Evolutionary conservation across 2,329 filamentous ascomycete genomes (phyloP).

Genomic region (Dothistroma pini): DNA sequence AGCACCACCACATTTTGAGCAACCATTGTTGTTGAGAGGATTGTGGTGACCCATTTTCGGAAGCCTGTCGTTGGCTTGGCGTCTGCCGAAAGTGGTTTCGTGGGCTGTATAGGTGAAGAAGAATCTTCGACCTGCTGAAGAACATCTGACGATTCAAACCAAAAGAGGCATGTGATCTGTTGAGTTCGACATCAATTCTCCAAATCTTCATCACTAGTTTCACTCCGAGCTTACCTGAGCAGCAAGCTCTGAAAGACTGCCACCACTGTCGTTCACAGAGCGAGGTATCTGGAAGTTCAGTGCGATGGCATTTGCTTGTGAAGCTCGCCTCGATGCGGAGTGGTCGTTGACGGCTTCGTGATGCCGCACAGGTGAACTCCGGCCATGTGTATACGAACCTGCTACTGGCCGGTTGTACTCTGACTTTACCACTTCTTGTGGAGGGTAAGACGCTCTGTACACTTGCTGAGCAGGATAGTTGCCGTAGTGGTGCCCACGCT

Average conservation of each 20-base stretch:
- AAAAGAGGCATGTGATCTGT: slow-evolving; percentile 93
- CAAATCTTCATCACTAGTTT: not conserved
- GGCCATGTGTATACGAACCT: slow-evolving; percentile 15
- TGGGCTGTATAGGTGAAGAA: slow-evolving; percentile 23
- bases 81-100: slow-evolving; percentile 60
- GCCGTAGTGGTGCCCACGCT: slow-evolving; percentile 27
- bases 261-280: slow-evolving; percentile 71
- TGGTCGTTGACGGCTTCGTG: slow-evolving; percentile 11
- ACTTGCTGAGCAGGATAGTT: slow-evolving; percentile 21
- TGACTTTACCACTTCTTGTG: slow-evolving; percentile 15
- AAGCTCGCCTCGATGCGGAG: slow-evolving; percentile 18
- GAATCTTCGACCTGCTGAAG: slow-evolving; percentile 68
- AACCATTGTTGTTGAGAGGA: slow-evolving; percentile 90
- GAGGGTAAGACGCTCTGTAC: slow-evolving; percentile 24
- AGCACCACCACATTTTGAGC: slow-evolving; percentile 92
- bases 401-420: slow-evolving; percentile 12
- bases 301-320: slow-evolving; percentile 40
- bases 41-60: slow-evolving; percentile 87
- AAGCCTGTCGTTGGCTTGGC: slow-evolving; percentile 77
- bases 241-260: slow-evolving; percentile 76
- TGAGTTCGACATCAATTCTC: slow-evolving; percentile 9
- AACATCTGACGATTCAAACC: slow-evolving; percentile 87
- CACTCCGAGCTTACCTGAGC: slow-evolving; percentile 59
- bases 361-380: slow-evolving; percentile 21
- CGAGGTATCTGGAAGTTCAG: slow-evolving; percentile 65